Conservation (phyloP, 495 filamentous ascomycete species). For the Friedmanniomyces simplex region DNA sequence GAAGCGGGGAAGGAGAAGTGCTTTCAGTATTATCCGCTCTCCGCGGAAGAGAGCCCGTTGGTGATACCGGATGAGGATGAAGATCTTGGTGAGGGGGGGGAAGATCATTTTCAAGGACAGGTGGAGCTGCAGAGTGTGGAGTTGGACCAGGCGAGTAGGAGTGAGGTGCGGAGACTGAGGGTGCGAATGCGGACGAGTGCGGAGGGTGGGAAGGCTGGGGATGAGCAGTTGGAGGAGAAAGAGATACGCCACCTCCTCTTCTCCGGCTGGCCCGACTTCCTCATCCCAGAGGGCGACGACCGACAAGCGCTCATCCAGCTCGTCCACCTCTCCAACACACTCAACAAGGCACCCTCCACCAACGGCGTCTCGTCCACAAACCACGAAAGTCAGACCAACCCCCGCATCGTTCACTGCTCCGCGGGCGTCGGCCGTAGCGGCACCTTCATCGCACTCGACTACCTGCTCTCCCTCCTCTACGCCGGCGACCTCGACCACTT, state of each 20-base stretch:
- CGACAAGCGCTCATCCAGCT: conserved; percentile 67
- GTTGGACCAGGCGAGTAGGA: conserved; percentile 1
- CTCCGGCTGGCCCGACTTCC: conserved; percentile 88
- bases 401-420: conserved; percentile 85
- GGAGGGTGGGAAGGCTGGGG: not conserved
- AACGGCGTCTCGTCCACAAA: not conserved
- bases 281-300: conserved; percentile 71
- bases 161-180: conserved; percentile 13
- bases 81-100: conserved; percentile 43
- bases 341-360: conserved; percentile 44
- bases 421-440: conserved; percentile 90
- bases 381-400: conserved; percentile 39
- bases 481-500: conserved; percentile 53
- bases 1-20: conserved; percentile 82
- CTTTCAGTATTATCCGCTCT: conserved; percentile 74
- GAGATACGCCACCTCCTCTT: conserved; percentile 85
- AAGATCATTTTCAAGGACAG: conserved; percentile 46
- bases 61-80: not conserved
- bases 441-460: conserved; percentile 91
- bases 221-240: conserved; percentile 30
- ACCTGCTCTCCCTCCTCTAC: conserved; percentile 71
- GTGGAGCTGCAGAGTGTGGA: conserved; percentile 42
- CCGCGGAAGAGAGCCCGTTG: conserved; percentile 18
- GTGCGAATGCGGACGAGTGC: not conserved
- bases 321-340: conserved; percentile 59